phyloP scores from a whole-genome alignment of 2,329 filamentous ascomycete genomes.

The Coccinonectria pachysandricola region DNA sequence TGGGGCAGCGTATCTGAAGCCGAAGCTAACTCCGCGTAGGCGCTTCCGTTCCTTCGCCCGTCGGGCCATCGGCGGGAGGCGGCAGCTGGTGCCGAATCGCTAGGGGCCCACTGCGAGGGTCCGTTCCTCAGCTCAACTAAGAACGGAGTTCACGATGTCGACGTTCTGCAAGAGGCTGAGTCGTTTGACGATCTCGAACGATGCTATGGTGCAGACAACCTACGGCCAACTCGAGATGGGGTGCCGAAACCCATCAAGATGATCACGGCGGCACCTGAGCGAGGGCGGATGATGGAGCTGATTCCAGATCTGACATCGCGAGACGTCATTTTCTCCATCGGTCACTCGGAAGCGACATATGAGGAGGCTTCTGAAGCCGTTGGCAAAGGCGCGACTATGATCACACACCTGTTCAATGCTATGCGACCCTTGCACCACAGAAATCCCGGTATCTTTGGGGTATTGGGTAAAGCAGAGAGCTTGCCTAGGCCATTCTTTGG shows the following conservation, averaged over 20 bases:
- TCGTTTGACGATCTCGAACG: constrained; percentile 55
- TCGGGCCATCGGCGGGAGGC: constrained; percentile 51
- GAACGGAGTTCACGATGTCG: constrained; percentile 74
- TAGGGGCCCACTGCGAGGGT: constrained; percentile 85
- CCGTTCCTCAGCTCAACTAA: constrained; percentile 76
- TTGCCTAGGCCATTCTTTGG: constrained; percentile 66
- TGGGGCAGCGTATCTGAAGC: constrained; percentile 12
- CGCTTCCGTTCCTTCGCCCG: constrained; percentile 68
- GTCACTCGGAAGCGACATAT: constrained; percentile 80
- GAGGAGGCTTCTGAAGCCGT: constrained; percentile 67
- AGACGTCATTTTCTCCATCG: constrained; percentile 69
- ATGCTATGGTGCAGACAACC: constrained; percentile 64
- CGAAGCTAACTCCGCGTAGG: constrained; percentile 27
- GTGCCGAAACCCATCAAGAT: constrained; percentile 51
- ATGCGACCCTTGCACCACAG: constrained; percentile 87
- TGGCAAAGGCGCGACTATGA: constrained; percentile 70
- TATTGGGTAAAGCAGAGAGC: constrained; percentile 58
- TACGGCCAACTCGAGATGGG: constrained; percentile 32
- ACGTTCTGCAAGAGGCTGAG: constrained; percentile 56
- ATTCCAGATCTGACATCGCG: constrained; percentile 56
- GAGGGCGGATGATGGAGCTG: constrained; percentile 55
- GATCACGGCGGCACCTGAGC: constrained; percentile 80
- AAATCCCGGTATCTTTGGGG: constrained; percentile 82
- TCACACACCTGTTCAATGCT: constrained; percentile 89
- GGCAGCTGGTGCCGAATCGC: constrained; percentile 67